These are phyloP conservation scores for Nelumbo lutea DNA, from an alignment of 164 flowering plant species.

Conservation along the genomic window DNA sequence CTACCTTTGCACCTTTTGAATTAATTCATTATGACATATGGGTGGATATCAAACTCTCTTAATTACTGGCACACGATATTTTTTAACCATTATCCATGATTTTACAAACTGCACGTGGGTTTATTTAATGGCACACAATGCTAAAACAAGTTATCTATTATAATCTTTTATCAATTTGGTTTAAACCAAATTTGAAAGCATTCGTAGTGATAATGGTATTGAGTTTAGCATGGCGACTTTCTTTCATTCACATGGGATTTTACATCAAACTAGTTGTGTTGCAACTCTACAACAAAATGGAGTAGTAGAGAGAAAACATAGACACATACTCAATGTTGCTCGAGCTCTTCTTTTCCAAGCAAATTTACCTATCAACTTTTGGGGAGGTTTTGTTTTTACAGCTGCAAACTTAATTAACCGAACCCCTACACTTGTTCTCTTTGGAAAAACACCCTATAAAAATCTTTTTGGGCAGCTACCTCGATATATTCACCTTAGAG, in stretches of 20 bases:
- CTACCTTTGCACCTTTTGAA: conserved; percentile 8
- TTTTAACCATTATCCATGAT: conserved; percentile 19
- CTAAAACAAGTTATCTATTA: conserved; percentile 8
- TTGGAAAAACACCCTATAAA: conserved; percentile 19
- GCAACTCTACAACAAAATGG: too few relatives aligned
- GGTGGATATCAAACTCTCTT: conserved; percentile 4
- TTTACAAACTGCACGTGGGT: too few relatives aligned
- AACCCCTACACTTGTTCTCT: conserved; percentile 10
- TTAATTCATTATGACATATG: conserved; percentile 16
- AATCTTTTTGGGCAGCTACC: conserved; percentile 13
- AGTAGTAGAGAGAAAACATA: conserved; percentile 7
- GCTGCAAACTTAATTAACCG: conserved; percentile 14
- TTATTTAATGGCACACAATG: too few relatives aligned
- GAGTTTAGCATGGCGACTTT: conserved; percentile 8
- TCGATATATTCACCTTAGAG: conserved; percentile 3
- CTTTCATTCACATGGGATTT: conserved; percentile 3
- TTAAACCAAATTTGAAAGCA: conserved; percentile 9
- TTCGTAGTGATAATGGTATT: conserved; percentile 19
- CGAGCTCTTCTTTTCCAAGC: conserved; percentile 18
- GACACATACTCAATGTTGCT: conserved; percentile 11
- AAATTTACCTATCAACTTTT: conserved; percentile 11
- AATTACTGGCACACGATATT: conserved; percentile 4
- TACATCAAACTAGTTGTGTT: conserved; percentile 19
- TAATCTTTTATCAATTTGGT: conserved; percentile 11
- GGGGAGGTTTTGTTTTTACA: conserved; percentile 14